Percentiles rank a stretch among this genome's conserved stretches.
These are phyloP conservation scores for Naganishia vishniacii DNA, from an alignment of 768 basidiomycete species.

Conservation along the genomic window DNA sequence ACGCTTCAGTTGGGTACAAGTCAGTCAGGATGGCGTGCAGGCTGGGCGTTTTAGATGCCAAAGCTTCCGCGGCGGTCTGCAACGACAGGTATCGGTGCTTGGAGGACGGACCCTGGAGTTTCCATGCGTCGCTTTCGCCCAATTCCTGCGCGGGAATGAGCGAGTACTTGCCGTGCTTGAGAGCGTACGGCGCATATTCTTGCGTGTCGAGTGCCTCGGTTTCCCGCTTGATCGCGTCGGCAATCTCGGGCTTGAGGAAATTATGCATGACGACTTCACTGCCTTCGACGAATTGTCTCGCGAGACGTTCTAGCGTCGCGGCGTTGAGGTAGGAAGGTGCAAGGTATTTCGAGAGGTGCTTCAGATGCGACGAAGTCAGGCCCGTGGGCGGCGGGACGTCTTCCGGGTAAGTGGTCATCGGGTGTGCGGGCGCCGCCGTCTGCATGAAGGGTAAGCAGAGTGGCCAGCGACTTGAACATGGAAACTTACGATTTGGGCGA, in stretches of 20 bases:
- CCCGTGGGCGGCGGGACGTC: conserved; percentile 35
- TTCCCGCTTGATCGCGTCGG: conserved; percentile 61
- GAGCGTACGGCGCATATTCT: conserved; percentile 51
- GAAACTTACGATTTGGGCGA: conserved; percentile 80
- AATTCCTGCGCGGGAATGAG: conserved; percentile 63
- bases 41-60: conserved; percentile 51
- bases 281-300: conserved; percentile 73
- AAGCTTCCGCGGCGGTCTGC: conserved; percentile 51
- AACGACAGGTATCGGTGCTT: conserved; percentile 88
- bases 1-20: conserved; percentile 71
- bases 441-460: conserved; percentile 22
- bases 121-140: conserved; percentile 63
- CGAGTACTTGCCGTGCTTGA: conserved; percentile 32
- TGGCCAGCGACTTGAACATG: background rate
- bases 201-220: conserved; percentile 61
- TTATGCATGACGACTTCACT: conserved; percentile 82
- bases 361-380: conserved; percentile 54
- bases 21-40: conserved; percentile 67
- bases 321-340: conserved; percentile 84
- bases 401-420: conserved; percentile 50
- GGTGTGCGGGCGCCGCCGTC: conserved; percentile 44
- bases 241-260: conserved; percentile 69
- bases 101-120: conserved; percentile 78
- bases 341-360: conserved; percentile 76
- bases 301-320: conserved; percentile 71